Conservation (phyloP, 2,329 filamentous ascomycete species). For the Paecilomyces variotii region DNA sequence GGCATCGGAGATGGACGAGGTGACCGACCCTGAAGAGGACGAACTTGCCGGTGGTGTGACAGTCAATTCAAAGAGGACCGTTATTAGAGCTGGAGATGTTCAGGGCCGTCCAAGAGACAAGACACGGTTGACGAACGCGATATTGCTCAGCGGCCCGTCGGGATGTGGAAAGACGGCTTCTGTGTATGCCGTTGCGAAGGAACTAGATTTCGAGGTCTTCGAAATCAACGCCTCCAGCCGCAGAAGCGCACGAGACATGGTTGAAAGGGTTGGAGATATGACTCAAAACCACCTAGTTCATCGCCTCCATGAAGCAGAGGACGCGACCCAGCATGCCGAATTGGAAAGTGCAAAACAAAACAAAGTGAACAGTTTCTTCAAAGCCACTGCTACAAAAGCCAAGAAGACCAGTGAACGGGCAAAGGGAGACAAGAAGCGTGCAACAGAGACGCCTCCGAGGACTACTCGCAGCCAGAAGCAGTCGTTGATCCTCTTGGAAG, state of each 20-base stretch:
- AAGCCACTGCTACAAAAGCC: constrained; percentile 37
- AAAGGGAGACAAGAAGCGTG: constrained; percentile 9
- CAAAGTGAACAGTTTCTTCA: constrained; percentile 77
- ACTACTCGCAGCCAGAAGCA: constrained; percentile 61
- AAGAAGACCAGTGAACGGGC: constrained; percentile 3
- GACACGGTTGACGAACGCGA: constrained; percentile 57
- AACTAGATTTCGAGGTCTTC: constrained; percentile 88
- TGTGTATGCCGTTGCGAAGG: constrained; percentile 83
- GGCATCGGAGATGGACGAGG: constrained; percentile 57
- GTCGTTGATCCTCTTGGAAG: constrained; percentile 87
- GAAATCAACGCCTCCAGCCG: constrained; percentile 83
- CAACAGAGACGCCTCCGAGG: constrained; percentile 25
- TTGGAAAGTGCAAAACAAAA: constrained; percentile 61
- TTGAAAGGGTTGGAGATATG: constrained; percentile 95
- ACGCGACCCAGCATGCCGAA: background rate
- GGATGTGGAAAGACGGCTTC: constrained; percentile 92
- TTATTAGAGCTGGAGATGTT: constrained; percentile 34
- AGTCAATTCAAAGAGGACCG: constrained; percentile 27
- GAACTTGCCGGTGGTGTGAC: constrained; percentile 34
- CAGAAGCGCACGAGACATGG: constrained; percentile 77
- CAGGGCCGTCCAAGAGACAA: constrained; percentile 37
- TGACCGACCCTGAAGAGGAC: constrained; percentile 53
- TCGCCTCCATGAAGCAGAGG: constrained; percentile 28
- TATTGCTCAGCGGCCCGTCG: constrained; percentile 82
- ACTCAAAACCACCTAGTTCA: constrained; percentile 87